Base-by-base conservation (phyloP, 73 alveolate species). In the Paramecium caudatum region DNA sequence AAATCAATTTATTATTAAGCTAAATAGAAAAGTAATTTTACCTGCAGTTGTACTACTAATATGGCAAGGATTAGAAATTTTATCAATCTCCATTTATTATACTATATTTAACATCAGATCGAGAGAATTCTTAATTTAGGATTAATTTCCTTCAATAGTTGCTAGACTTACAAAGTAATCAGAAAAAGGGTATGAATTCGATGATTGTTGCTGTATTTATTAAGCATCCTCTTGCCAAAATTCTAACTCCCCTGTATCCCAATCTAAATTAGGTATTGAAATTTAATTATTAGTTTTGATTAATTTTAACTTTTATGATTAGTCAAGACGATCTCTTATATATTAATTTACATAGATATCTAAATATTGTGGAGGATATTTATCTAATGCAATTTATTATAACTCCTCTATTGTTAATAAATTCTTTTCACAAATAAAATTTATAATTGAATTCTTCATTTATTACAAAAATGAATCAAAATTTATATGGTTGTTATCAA, bases 211-310 rank as follows among this genome's bases (percentile, higher is more conserved):
- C 1, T 19, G 30, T 19, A 55, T 55, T 65, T 65, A n/a, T 65
- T 74, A 33, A 19, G 69, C 68, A 74, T 74, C 88, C 4, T 36
- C 88, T 5, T 13, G 13, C 88, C 88, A 74, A 70, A 70, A 70
- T 21, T 70, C 34, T 2, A 70, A 12, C 17, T 74, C 61, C 7
- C 21, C 9, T 25, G 17, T 4, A 41, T 74, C 69, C 65, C 65
- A 74, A 74, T 50, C 78, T 8, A 50, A 50, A 25, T 50, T 50
- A 1, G 45, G 33, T 50, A 70, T 7, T 39, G 34, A 39, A 21
- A 7, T 70, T 36, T 17, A 36, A 37, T 70, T 5, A 7, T 9
- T 39, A 17, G 50, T 3, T 16, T 13, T 74, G 0, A 23, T 7
- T 33, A 25, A n/a, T n/a, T n/a, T n/a, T n/a, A n/a, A n/a, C n/a